Conservation (phyloP, 139 green algal genomes). For the Tetradesmus lagerheimii region DNA sequence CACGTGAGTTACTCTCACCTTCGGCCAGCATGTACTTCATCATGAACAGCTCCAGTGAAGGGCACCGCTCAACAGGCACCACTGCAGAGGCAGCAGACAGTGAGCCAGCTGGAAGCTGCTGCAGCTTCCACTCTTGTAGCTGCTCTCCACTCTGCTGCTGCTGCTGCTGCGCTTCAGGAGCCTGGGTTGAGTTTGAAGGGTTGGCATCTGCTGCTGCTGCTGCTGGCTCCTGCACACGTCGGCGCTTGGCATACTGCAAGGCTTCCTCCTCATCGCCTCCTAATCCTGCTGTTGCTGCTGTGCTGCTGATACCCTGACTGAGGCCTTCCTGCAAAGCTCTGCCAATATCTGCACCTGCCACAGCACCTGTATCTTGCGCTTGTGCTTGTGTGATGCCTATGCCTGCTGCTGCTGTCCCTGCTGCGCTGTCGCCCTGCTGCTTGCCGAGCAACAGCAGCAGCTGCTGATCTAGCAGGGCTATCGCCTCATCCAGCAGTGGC, state of each 20-base stretch:
- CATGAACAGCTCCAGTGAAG: constrained; percentile 76
- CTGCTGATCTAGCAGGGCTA: constrained; percentile 42
- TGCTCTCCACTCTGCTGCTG: neutral
- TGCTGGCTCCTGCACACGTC: neutral
- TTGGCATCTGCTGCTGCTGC: neutral
- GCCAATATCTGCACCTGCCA: neutral
- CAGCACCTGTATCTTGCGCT: neutral
- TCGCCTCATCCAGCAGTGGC: constrained; percentile 55
- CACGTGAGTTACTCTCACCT: constrained; percentile 38
- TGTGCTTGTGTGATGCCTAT: too few species aligned
- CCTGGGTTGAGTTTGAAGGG: neutral
- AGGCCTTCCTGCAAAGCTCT: neutral
- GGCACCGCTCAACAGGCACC: constrained; percentile 42
- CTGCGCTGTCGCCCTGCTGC: neutral
- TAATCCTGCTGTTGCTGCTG: neutral
- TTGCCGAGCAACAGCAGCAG: neutral
- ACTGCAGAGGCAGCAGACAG: constrained; percentile 40
- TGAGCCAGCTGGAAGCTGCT: constrained; percentile 64
- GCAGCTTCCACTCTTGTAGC: neutral
- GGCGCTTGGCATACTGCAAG: neutral
- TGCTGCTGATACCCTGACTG: neutral
- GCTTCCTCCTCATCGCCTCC: neutral
- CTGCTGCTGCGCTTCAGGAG: neutral
- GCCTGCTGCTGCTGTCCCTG: constrained; percentile 8
- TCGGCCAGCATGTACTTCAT: constrained; percentile 58